These are phyloP conservation scores for Talaromyces amestolkiae DNA, from an alignment of 2,329 filamentous ascomycete genomes.

Conservation along the genomic window DNA sequence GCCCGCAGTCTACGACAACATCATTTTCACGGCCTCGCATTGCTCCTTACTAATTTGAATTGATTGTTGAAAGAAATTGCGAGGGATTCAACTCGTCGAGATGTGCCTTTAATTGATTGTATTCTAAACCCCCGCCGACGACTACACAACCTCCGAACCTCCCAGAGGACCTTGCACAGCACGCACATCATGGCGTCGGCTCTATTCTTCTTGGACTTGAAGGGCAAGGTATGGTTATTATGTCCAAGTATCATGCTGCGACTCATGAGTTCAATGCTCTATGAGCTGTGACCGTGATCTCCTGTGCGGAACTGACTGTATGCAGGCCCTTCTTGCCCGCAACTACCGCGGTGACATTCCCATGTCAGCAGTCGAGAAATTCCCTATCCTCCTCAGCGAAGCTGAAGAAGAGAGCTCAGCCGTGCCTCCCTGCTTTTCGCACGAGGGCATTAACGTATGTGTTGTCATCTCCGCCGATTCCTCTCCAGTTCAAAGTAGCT, in stretches of 20 bases:
- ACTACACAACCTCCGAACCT: neutral
- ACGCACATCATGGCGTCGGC: conserved; percentile 80
- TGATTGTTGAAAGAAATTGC: neutral
- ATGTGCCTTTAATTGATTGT: conserved; percentile 1
- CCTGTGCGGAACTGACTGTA: conserved; percentile 3
- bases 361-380: conserved; percentile 98
- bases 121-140: neutral
- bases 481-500: neutral
- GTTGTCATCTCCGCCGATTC: conserved; percentile 12
- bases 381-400: conserved; percentile 91
- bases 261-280: neutral
- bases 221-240: conserved; percentile 79
- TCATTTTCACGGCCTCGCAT: neutral
- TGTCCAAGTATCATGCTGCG: neutral
- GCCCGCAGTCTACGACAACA: conserved; percentile 6
- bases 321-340: conserved; percentile 88
- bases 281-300: neutral
- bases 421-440: conserved; percentile 95
- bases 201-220: conserved; percentile 96
- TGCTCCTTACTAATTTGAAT: neutral
- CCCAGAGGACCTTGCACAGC: conserved; percentile 7
- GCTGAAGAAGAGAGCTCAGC: conserved; percentile 98
- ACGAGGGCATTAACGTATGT: conserved; percentile 95
- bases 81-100: neutral
- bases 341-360: conserved; percentile 99